These are phyloP conservation scores for Aureobasidium subglaciale DNA, from an alignment of 2,329 filamentous ascomycete species.

Conservation along the genomic window DNA sequence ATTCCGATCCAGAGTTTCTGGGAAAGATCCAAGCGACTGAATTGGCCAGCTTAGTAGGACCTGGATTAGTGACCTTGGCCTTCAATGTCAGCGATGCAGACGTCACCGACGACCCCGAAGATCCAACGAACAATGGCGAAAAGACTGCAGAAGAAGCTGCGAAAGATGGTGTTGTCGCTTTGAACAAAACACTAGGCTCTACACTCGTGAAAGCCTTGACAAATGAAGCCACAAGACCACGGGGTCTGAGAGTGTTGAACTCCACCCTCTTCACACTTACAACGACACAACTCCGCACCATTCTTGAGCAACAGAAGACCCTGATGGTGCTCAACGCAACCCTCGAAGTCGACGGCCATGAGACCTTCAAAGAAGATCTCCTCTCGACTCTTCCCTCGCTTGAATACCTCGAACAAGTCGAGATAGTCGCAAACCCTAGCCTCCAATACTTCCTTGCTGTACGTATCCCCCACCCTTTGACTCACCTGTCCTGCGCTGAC, in stretches of 20 bases:
- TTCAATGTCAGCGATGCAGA: constrained; percentile 34
- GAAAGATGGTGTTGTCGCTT: constrained; percentile 31
- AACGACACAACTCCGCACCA: constrained; percentile 27
- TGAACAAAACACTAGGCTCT: constrained; percentile 27
- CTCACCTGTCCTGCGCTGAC: not conserved
- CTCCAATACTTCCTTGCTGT: constrained; percentile 34
- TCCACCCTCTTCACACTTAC: constrained; percentile 37
- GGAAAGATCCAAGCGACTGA: constrained; percentile 33
- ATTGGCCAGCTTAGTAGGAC: constrained; percentile 30
- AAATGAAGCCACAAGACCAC: constrained; percentile 27
- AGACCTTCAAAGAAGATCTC: constrained; percentile 30
- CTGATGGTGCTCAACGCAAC: constrained; percentile 35
- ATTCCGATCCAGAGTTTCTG: constrained; percentile 38
- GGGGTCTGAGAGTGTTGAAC: constrained; percentile 32
- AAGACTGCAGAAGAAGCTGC: constrained; percentile 25
- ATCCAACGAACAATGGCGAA: constrained; percentile 20
- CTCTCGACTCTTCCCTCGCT: constrained; percentile 26
- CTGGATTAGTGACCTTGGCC: constrained; percentile 32
- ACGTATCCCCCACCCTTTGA: constrained; percentile 15
- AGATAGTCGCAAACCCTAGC: constrained; percentile 33
- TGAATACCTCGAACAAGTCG: constrained; percentile 33
- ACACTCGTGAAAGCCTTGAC: constrained; percentile 29
- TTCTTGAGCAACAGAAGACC: constrained; percentile 31
- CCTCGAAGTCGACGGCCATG: constrained; percentile 30
- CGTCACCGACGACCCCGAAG: constrained; percentile 21